Conservation (phyloP, 2,329 filamentous ascomycete species). For the Alternaria incomplexa region DNA sequence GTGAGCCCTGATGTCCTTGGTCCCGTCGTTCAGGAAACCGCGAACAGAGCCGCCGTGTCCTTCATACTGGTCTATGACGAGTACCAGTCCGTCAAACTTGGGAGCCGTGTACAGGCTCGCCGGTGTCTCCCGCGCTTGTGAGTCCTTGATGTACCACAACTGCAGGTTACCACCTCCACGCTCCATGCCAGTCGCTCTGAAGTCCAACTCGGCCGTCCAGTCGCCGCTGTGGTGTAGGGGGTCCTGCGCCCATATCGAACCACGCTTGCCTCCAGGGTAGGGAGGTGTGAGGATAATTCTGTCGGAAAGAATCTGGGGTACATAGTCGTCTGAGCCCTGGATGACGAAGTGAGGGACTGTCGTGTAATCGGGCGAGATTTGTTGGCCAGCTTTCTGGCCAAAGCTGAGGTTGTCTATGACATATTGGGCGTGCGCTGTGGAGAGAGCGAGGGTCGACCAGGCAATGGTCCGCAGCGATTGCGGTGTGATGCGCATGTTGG, state of each 20-base stretch:
- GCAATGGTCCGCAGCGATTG: conserved; percentile 51
- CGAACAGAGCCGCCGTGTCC: conserved; percentile 80
- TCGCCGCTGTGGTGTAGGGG: conserved; percentile 64
- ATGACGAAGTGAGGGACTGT: conserved; percentile 63
- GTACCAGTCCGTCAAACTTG: conserved; percentile 86
- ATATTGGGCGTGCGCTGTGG: conserved; percentile 66
- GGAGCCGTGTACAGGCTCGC: conserved; percentile 84
- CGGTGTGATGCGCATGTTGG: conserved; percentile 41
- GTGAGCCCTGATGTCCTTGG: conserved; percentile 76
- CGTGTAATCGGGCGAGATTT: conserved; percentile 68
- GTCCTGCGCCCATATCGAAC: conserved; percentile 79
- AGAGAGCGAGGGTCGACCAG: conserved; percentile 54
- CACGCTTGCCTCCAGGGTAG: conserved; percentile 82
- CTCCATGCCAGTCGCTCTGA: conserved; percentile 85
- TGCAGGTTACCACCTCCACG: conserved; percentile 87
- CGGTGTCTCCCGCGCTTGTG: conserved; percentile 68
- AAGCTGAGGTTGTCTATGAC: conserved; percentile 79
- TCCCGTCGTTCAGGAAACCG: conserved; percentile 93
- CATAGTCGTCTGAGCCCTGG: conserved; percentile 59
- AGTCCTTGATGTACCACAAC: conserved; percentile 84
- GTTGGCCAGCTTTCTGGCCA: conserved; percentile 67
- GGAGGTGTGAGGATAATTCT: conserved; percentile 90
- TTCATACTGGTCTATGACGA: conserved; percentile 85
- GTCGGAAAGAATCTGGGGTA: conserved; percentile 75
- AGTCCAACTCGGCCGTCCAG: conserved; percentile 86